These are phyloP conservation scores for Aristolochia californica DNA, from an alignment of 164 flowering plant genomes.

Conservation along the genomic window DNA sequence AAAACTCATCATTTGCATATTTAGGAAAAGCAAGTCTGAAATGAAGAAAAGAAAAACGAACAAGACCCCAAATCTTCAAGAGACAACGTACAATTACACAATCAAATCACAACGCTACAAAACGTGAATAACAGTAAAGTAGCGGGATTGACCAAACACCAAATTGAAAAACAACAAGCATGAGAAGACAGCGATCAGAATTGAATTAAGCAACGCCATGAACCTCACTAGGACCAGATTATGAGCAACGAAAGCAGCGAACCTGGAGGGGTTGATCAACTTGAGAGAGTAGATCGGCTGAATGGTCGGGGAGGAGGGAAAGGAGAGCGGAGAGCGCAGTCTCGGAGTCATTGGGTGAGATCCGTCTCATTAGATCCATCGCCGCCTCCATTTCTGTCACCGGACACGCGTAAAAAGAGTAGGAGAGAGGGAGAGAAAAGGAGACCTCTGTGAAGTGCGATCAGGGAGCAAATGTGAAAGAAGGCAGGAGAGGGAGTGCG, in stretches of 20 bases:
- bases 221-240: background rate
- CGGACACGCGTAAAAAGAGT: conserved; percentile 2
- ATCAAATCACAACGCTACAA: background rate
- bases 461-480: background rate
- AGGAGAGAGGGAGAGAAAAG: conserved; percentile 1
- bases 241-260: background rate
- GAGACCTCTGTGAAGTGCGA: background rate
- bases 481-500: too few species aligned
- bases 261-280: conserved; percentile 99
- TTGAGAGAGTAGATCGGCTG: conserved; percentile 94
- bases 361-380: conserved; percentile 90
- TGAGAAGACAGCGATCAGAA: too few species aligned
- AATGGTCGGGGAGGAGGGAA: conserved; percentile 69
- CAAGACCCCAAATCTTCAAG: too few species aligned
- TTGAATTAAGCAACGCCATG: too few species aligned
- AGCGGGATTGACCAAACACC: background rate
- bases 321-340: conserved; percentile 87
- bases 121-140: background rate
- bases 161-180: background rate
- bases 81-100: background rate
- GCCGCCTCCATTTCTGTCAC: conserved; percentile 69
- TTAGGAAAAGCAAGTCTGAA: too few species aligned
- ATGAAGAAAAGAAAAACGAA: too few species aligned
- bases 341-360: conserved; percentile 79
- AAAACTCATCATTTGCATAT: too few species aligned